These are phyloP conservation scores for Camptophora hylomeconis DNA, from an alignment of 2,329 filamentous ascomycete genomes.

Conservation along the genomic window DNA sequence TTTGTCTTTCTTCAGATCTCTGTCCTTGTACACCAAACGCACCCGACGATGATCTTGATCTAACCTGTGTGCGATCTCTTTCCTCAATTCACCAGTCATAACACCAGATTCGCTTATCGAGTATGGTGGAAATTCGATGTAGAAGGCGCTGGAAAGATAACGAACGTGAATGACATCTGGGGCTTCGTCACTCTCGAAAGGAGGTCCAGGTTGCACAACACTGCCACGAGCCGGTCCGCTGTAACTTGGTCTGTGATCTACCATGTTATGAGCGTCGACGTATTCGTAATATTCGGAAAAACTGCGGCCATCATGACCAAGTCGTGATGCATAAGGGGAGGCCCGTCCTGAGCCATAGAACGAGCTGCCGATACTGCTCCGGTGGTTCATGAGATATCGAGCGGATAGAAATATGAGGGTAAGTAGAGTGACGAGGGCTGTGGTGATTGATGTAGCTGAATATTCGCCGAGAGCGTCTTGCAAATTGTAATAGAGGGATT, in stretches of 20 bases:
- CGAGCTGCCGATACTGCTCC: slow-evolving; percentile 10
- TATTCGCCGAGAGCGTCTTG: slow-evolving; percentile 11
- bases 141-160: slow-evolving; percentile 29
- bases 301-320: not conserved
- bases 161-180: slow-evolving; percentile 32
- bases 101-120: slow-evolving; percentile 33
- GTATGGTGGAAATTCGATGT: slow-evolving; percentile 32
- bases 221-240: not conserved
- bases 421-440: slow-evolving; percentile 14
- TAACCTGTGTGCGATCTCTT: slow-evolving; percentile 26
- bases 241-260: not conserved
- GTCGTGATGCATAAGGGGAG: slow-evolving; percentile 3
- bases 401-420: slow-evolving; percentile 14
- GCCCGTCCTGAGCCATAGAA: slow-evolving; percentile 3
- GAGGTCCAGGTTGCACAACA: not conserved
- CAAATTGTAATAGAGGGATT: no score
- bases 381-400: slow-evolving; percentile 16
- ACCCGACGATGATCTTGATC: slow-evolving; percentile 22
- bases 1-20: slow-evolving; percentile 28
- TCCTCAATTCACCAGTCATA: slow-evolving; percentile 28
- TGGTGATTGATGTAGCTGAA: slow-evolving; percentile 17
- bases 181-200: slow-evolving; percentile 20
- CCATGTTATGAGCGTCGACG: slow-evolving; percentile 4
- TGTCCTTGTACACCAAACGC: slow-evolving; percentile 35
- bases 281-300: slow-evolving; percentile 4